A percentile compares a stretch with the other conserved stretches of the same genome.
Evolutionary conservation across 768 basidiomycete genomes (phyloP).

Genomic region (Mycena vulgaris): DNA sequence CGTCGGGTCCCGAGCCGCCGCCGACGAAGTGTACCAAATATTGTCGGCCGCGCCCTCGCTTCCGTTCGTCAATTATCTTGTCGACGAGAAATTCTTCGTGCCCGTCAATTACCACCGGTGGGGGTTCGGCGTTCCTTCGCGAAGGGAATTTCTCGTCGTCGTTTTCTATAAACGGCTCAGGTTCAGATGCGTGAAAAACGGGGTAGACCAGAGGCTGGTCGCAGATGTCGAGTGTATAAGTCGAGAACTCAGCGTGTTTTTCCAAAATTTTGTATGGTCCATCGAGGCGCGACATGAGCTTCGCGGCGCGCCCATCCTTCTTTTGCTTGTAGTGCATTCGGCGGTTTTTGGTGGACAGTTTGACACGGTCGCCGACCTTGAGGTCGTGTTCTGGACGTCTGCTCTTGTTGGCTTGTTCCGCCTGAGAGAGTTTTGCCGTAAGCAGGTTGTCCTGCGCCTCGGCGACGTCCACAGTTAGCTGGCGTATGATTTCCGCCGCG

Average conservation of each 20-base stretch:
- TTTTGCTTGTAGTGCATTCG: too few relatives aligned
- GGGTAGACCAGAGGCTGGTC: slow-evolving; percentile 38
- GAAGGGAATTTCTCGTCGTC: slow-evolving; percentile 34
- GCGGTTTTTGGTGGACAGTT: slow-evolving; percentile 45
- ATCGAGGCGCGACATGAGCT: slow-evolving; percentile 50
- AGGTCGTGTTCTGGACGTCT: slow-evolving; percentile 44
- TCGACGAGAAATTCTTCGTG: slow-evolving; percentile 42
- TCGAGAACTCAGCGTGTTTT: too few relatives aligned
- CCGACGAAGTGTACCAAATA: slow-evolving; percentile 1
- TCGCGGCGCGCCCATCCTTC: too few relatives aligned
- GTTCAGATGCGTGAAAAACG: slow-evolving; percentile 53
- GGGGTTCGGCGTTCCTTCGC: neutral
- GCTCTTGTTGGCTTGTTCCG: too few relatives aligned
- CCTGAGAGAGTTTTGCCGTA: too few relatives aligned
- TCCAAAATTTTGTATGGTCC: slow-evolving; percentile 35
- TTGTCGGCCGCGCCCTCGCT: slow-evolving; percentile 9
- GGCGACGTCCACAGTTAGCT: too few relatives aligned
- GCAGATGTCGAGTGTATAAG: slow-evolving; percentile 32
- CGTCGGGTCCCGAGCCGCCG: slow-evolving; percentile 25
- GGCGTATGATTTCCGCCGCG: too few relatives aligned
- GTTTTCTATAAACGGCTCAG: slow-evolving; percentile 41
- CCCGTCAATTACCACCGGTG: slow-evolving; percentile 25
- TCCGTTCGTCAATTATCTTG: too few relatives aligned
- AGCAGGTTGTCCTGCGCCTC: too few relatives aligned
- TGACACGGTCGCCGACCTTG: slow-evolving; percentile 47